Base-by-base conservation (phyloP, 805 yeast species). In the Barnettozyma wickerhamii region DNA sequence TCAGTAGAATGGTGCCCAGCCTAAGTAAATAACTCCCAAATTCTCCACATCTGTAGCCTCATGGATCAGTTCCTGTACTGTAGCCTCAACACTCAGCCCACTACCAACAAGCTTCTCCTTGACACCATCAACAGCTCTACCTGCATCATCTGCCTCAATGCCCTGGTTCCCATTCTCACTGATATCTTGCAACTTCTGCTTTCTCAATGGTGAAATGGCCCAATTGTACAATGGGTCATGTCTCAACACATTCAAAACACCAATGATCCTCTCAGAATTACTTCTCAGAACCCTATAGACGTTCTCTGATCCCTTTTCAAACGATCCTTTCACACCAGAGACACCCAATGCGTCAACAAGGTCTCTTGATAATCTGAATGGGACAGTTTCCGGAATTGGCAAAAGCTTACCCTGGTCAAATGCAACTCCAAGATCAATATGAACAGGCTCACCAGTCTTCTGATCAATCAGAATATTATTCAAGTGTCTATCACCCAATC, bases 171-270 rank as follows among this genome's bases (percentile, higher is more conserved):
- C 34, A 10, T 34, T 36, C 2, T 41, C 40, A 18, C 35, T 33
- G 12, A 34, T 39, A 19, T 43, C 48, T 50, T 79, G 84, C 14
- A 81, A 58, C 47, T 69, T 74, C 47, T 71, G 71, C 53, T 70
- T 74, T 40, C 83, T 60, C 14, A 87, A 61, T 1, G 95, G 95
- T 1, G 96, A 85, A 35, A 89, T 68, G 0, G 85, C 78, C 98
- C 99, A 93, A 2, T 87, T 75, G 55, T 91, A 90, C 41, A 93
- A 69, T 0, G 99, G 97, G 68, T 93, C 99, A 74, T 93, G 88
- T 51, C 82, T 71, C 47, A 93, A 63, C 5, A 91, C 95, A 52
- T 90, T 91, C 41, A 93, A 64, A 24, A 93, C 85, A 23, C 93
- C 82, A 59, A 81, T 62, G 21, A 95, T 86, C 49, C 80, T 81